Evolutionary conservation across 345 rosid species (phyloP), one percentile per base, ranked within the genome.

Genomic region (Salix caprea): DNA sequence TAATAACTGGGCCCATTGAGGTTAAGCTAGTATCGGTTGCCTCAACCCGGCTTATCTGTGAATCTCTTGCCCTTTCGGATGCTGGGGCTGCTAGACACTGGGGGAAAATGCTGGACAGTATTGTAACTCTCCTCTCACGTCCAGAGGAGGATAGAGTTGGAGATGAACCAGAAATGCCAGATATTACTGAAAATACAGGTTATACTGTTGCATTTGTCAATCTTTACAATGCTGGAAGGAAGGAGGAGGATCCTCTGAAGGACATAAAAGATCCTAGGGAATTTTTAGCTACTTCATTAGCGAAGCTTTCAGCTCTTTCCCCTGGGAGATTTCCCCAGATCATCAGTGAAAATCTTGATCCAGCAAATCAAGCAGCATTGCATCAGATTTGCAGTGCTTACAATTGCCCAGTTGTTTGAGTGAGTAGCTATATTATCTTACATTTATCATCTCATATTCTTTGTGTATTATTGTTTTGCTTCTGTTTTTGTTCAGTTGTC

Each of bases 91-190:
- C 86, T 60, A 80, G 76, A 26, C 80, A 72, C 37, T 91, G 98
- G 97, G 99, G 98, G 3, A 91, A 89, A 82, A 85, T 90, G 92
- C 84, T 94, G 65, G 90, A 96, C 70, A 90, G 97, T 73, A 87
- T 91, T 71, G 91, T 93, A 61, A 94, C 95, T 28, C 96, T 96
- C 78, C 84, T 96, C 26, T 92, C 98, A 16, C 83, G 87, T 36
- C 95, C 98, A 12, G 99, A 91, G 83, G 90, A 93, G 82, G 92
- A 89, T 46, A 89, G 97, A 67, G 88, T 86, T 16, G 88, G 81
- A 19, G 97, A 90, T 18, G 99, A 94, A 83, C 93, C 90, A 14
- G 99, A 96, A 75, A 87, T 94, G 91, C 97, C 98, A 18, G 99
- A 96, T 73, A 85, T 92, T 69, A 82, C 88, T 12, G 98, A 96